Base-by-base conservation (phyloP, 2,329 filamentous ascomycete species). In the Colletotrichum plurivorum region DNA sequence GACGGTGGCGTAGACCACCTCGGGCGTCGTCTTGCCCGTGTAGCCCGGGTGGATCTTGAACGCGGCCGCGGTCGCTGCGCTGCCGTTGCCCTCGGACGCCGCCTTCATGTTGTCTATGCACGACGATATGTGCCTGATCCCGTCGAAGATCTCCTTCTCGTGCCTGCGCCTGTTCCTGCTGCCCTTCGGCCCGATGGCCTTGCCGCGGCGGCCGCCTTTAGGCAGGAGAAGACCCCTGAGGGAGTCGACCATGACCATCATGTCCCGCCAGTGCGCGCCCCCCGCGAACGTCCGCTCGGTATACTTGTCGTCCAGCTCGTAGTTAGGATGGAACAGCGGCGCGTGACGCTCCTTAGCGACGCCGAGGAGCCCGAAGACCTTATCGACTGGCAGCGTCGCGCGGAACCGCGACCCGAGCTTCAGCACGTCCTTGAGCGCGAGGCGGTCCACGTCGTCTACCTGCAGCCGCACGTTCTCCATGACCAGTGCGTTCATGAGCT, bases 321-420 rank as follows among this genome's bases (percentile, higher is more conserved):
- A 54, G 2, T 16, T 13, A 2, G 54, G 54, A n/a, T 57, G 54
- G 4, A 57, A 57, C 5, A 57, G 54, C n/a, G 54, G 54, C 16
- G 54, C 39, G 18, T 57, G 10, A 15, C 54, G 54, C 54, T 57
- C 54, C 20, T 57, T n/a, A 8, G 22, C 41, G 31, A 57, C 41
- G 8, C 54, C 54, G 5, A 57, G 12, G 12, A 57, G 13, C 6
- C 12, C 54, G 31, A 20, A 57, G 8, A 57, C 54, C 20, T 57
- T 57, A 36, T 57, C 54, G 16, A 57, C 54, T 6, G 54, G 31
- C 31, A 57, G 39, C 13, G 54, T 43, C 8, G 31, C 20, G 13
- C 41, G 31, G 31, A 57, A 57, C 18, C 54, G 12, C 10, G 20
- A 13, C n/a, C 31, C 39, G 54, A 57, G 25, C 39, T 57, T 57